A percentile compares a stretch with the other conserved stretches of the same genome.
Evolutionary conservation across 2,329 filamentous ascomycete genomes (phyloP).

Genomic region (Diplodia seriata): DNA sequence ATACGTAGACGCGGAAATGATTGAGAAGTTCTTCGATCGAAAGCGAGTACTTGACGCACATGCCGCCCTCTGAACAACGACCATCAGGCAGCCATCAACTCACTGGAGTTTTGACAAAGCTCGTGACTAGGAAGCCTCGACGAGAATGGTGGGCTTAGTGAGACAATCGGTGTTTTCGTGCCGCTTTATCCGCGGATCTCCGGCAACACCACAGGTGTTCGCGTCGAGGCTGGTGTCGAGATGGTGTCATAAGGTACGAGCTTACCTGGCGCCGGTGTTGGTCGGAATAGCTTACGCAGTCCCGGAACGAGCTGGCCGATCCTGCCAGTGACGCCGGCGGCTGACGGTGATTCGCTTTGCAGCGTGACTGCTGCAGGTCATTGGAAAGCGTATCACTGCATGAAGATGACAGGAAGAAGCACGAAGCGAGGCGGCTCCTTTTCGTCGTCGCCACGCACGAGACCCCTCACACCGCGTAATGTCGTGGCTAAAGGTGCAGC

Average conservation of each 20-base stretch:
- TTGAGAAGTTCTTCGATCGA: too few relatives aligned
- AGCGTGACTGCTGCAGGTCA: slow-evolving; percentile 7
- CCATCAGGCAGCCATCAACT: too few relatives aligned
- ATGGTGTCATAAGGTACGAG: not conserved
- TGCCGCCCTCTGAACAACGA: too few relatives aligned
- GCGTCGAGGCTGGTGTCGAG: too few relatives aligned
- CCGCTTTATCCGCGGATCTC: slow-evolving; percentile 16
- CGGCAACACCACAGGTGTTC: not conserved
- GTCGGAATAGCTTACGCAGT: not conserved
- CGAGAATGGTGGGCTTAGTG: not conserved
- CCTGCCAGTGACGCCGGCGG: not conserved
- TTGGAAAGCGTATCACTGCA: not conserved
- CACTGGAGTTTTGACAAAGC: not conserved
- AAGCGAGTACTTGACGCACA: too few relatives aligned
- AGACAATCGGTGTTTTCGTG: not conserved
- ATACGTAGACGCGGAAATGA: too few relatives aligned
- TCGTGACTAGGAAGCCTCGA: too few relatives aligned
- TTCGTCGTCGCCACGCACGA: not conserved
- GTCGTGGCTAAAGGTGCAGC: not conserved
- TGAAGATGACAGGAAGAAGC: too few relatives aligned
- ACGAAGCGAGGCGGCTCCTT: slow-evolving; percentile 8
- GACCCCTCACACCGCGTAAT: not conserved
- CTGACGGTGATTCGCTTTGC: not conserved
- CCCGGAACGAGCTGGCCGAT: not conserved
- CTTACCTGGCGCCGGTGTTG: not conserved